Percentiles rank a stretch among this genome's conserved stretches.
Evolutionary conservation across 495 filamentous ascomycete genomes (phyloP).

Genomic region (Xylaria scruposa): DNA sequence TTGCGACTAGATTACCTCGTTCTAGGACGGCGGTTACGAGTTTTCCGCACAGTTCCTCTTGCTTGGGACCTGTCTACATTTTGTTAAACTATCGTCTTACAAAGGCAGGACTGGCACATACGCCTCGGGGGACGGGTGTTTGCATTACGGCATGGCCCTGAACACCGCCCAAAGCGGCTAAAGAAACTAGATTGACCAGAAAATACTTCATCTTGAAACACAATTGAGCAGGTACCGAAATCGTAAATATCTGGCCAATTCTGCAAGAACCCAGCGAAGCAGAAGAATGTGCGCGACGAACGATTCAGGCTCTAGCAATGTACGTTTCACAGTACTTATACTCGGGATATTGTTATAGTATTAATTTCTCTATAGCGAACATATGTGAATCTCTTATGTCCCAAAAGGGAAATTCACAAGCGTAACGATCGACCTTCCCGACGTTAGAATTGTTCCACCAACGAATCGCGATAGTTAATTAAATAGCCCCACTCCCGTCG

Average conservation of each 20-base stretch:
- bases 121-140: constrained; percentile 13
- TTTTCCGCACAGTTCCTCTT: constrained; percentile 14
- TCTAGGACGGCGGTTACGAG: constrained; percentile 6
- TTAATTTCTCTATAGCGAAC: background rate
- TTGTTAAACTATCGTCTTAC: background rate
- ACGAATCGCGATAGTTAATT: constrained; percentile 1
- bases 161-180: constrained; percentile 9
- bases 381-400: background rate
- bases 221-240: background rate
- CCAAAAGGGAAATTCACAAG: constrained; percentile 5
- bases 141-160: constrained; percentile 23
- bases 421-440: background rate
- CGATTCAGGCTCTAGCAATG: background rate
- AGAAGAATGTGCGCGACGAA: background rate
- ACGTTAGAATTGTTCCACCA: constrained; percentile 19
- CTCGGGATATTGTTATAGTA: too few species aligned
- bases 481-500: background rate
- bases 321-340: background rate
- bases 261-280: background rate
- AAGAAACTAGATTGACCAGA: background rate
- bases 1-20: background rate
- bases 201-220: constrained; percentile 12
- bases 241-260: background rate
- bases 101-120: background rate
- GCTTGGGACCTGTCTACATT: constrained; percentile 23